phyloP scores from a whole-genome alignment of 306 rosid species.

The Prosopis cineraria region DNA sequence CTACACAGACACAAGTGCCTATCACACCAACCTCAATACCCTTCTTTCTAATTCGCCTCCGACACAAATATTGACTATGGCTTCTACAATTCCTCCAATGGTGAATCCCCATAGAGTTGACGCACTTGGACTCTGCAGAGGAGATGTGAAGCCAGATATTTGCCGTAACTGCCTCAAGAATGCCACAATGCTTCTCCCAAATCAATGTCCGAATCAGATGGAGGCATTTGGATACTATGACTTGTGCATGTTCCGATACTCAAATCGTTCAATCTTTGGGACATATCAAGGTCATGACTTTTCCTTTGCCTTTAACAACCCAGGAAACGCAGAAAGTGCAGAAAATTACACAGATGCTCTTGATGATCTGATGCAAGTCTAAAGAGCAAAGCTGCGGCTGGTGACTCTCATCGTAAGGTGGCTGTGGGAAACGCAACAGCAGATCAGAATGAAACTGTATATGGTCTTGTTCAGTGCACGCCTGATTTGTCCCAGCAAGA shows the following conservation, averaged over 20 bases:
- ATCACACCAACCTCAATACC: not conserved
- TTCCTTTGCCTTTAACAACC: not conserved
- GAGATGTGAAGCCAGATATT: not conserved
- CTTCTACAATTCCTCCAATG: not conserved
- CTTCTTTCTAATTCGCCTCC: not conserved
- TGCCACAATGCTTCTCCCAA: not conserved
- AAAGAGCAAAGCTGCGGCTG: not conserved
- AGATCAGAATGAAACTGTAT: not conserved
- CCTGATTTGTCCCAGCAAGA: slow-evolving; percentile 26
- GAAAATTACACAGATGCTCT: not conserved
- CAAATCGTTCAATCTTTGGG: slow-evolving; percentile 4
- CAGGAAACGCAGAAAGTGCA: not conserved
- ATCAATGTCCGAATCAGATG: not conserved
- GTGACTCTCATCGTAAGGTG: slow-evolving; percentile 17
- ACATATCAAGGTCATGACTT: not conserved
- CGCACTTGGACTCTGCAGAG: slow-evolving; percentile 3
- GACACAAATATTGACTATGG: not conserved
- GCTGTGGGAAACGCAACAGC: not conserved
- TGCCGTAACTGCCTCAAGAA: slow-evolving; percentile 5
- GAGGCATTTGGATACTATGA: not conserved
- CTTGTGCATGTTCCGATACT: not conserved
- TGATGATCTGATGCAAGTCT: not conserved
- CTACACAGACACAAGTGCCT: not conserved
- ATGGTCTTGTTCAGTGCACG: slow-evolving; percentile 36
- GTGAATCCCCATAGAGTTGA: not conserved